Conservation (phyloP, 768 basidiomycete species). For the Tubosaeta sp. region DNA sequence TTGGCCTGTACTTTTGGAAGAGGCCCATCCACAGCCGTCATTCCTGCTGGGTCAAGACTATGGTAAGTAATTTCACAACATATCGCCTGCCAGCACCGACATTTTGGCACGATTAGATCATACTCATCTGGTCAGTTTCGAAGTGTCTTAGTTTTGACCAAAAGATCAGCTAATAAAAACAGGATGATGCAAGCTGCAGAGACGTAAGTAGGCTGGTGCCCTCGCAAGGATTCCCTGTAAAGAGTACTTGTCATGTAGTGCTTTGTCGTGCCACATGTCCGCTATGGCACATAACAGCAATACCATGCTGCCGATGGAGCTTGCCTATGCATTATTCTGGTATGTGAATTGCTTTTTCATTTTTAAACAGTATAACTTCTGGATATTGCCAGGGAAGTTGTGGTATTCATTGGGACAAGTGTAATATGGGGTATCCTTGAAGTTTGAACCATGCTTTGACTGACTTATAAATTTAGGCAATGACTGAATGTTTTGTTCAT, state of each 20-base stretch:
- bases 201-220: constrained; percentile 4
- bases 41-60: constrained; percentile 18
- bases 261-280: constrained; percentile 6
- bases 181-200: constrained; percentile 19
- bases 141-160: neutral
- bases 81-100: neutral
- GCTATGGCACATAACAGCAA: constrained; percentile 1
- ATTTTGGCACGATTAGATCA: constrained; percentile 7
- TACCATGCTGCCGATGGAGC: neutral
- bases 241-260: constrained; percentile 5
- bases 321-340: neutral
- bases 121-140: constrained; percentile 20
- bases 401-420: constrained; percentile 9
- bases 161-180: constrained; percentile 2
- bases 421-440: constrained; percentile 6
- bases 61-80: constrained; percentile 7
- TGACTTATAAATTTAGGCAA: constrained; percentile 10
- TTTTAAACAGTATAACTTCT: neutral
- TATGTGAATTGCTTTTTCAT: neutral
- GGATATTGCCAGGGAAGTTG: constrained; percentile 8
- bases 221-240: neutral
- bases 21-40: constrained; percentile 13
- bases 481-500: constrained; percentile 22
- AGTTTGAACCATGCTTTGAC: neutral
- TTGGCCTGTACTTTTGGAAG: constrained; percentile 21